These are phyloP conservation scores for Boletus holoroseus DNA, from an alignment of 1,284 basidiomycete species.

Conservation along the genomic window DNA sequence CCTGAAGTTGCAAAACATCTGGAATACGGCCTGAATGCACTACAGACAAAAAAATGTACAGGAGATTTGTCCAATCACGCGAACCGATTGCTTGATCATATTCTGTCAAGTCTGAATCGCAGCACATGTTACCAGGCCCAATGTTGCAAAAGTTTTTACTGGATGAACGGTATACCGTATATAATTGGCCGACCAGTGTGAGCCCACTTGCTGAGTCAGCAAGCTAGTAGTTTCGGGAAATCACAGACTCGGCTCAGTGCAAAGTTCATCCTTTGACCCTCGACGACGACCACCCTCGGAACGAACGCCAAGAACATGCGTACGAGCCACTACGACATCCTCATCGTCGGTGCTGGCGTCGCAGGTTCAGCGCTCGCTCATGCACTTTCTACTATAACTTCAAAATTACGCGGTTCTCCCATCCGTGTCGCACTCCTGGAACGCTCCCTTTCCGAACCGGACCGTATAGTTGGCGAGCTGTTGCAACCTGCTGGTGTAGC, in stretches of 20 bases:
- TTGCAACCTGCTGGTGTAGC: slow-evolving; percentile 90
- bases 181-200: neutral
- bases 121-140: neutral
- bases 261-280: neutral
- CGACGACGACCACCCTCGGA: neutral
- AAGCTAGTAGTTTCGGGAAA: neutral
- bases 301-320: slow-evolving; percentile 16
- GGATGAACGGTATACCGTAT: neutral
- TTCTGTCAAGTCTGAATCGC: neutral
- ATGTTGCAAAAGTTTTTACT: neutral
- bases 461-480: slow-evolving; percentile 96
- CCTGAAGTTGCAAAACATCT: too few relatives aligned
- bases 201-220: slow-evolving; percentile 23
- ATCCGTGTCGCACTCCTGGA: slow-evolving; percentile 81
- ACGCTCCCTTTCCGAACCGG: slow-evolving; percentile 86
- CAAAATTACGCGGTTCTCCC: slow-evolving; percentile 44
- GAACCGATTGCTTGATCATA: neutral
- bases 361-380: slow-evolving; percentile 77
- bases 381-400: slow-evolving; percentile 51
- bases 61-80: neutral
- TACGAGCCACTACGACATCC: slow-evolving; percentile 55
- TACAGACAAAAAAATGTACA: neutral
- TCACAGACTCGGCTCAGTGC: neutral
- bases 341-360: slow-evolving; percentile 88
- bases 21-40: too few relatives aligned